A percentile compares a stretch with the other conserved stretches of the same genome.
phyloP scores from a whole-genome alignment of 768 basidiomycete genomes.

The Calocybe gangraenosa region DNA sequence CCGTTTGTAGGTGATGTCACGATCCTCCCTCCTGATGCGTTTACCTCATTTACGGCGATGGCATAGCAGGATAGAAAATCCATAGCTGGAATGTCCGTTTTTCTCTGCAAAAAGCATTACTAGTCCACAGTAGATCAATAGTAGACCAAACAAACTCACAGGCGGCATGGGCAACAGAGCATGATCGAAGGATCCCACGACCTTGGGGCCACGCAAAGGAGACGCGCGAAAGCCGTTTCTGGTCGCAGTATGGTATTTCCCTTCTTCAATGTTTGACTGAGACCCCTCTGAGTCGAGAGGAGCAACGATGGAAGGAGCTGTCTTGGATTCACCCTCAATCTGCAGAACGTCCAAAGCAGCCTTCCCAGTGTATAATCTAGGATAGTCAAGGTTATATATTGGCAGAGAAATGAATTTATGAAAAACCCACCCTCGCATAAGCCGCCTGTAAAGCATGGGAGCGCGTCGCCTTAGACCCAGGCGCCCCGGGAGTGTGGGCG shows the following conservation, averaged over 20 bases:
- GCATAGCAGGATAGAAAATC: constrained; percentile 94
- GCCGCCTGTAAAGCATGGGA: constrained; percentile 81
- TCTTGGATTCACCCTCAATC: constrained; percentile 25
- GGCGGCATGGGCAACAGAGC: constrained; percentile 78
- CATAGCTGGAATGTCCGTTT: constrained; percentile 86
- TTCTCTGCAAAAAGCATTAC: constrained; percentile 43
- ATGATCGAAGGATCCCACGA: constrained; percentile 79
- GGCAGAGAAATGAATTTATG: too few relatives aligned
- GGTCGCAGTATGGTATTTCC: constrained; percentile 1
- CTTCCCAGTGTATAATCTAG: constrained; percentile 48
- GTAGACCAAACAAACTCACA: constrained; percentile 44
- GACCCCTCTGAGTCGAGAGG: constrained; percentile 15
- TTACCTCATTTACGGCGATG: constrained; percentile 93
- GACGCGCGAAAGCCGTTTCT: constrained; percentile 9
- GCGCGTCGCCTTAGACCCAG: constrained; percentile 77
- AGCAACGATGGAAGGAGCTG: constrained; percentile 18
- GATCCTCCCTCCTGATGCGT: constrained; percentile 88
- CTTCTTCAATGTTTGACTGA: constrained; percentile 10
- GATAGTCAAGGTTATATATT: constrained; percentile 2
- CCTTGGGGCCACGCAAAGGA: constrained; percentile 32
- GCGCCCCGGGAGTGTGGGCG: constrained; percentile 83
- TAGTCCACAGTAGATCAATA: constrained; percentile 7
- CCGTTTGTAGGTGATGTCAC: constrained; percentile 95
- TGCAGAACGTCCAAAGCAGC: constrained; percentile 27
- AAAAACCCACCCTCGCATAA: constrained; percentile 80